Conservation (phyloP, 495 filamentous ascomycete genomes). For the Aspergillus ellipticus region DNA sequence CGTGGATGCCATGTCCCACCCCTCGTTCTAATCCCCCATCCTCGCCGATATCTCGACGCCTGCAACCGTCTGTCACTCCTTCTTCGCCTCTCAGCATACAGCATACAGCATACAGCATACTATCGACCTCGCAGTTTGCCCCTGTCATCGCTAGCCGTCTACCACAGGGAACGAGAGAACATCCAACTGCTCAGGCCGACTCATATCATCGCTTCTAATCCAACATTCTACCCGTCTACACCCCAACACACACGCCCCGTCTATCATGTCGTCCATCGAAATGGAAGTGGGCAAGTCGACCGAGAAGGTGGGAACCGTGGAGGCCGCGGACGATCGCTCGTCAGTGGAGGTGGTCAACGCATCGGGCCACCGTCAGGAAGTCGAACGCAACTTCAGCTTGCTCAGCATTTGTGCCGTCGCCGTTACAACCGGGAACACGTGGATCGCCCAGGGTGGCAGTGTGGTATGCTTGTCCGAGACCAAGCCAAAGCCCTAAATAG, state of each 20-base stretch:
- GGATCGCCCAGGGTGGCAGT: slow-evolving; percentile 56
- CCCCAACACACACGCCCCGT: no score
- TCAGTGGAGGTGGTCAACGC: background rate
- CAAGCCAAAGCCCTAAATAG: background rate
- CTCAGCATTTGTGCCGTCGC: slow-evolving; percentile 54
- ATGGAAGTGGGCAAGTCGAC: background rate
- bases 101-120: no score
- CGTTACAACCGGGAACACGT: slow-evolving; percentile 56
- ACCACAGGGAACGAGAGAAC: background rate
- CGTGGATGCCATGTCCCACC: background rate
- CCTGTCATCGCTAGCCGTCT: background rate
- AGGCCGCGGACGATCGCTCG: background rate
- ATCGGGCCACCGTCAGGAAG: slow-evolving; percentile 52
- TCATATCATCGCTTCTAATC: background rate
- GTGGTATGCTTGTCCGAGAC: slow-evolving; percentile 20
- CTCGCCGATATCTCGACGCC: background rate
- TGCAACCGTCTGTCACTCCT: background rate
- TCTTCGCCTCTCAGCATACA: background rate
- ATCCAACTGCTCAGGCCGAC: background rate
- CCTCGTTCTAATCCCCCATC: background rate
- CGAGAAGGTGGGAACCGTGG: background rate
- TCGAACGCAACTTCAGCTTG: slow-evolving; percentile 58
- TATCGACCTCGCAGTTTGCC: background rate
- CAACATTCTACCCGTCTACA: background rate
- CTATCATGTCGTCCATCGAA: background rate